Evolutionary conservation across 441 rosid species (phyloP).

Genomic region (Macaranga tanarius): DNA sequence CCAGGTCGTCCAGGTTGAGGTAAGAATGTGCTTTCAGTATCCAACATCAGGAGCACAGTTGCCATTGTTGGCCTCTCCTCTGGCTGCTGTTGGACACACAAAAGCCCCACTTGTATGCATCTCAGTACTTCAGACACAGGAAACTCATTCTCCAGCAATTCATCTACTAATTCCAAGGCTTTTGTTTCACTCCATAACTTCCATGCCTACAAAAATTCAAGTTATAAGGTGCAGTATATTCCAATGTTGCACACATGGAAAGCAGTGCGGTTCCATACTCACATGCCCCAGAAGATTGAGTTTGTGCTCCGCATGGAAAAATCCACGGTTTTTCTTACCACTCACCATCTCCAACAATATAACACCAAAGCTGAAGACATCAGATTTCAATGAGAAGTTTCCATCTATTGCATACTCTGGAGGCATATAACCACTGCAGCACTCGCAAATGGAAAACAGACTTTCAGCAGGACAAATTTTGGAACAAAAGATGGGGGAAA

Average conservation of each 20-base stretch:
- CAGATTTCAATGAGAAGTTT: slow-evolving; percentile 56
- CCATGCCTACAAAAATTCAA: slow-evolving; percentile 40
- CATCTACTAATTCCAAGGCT: slow-evolving; percentile 36
- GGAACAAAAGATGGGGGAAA: not conserved
- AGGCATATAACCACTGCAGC: slow-evolving; percentile 64
- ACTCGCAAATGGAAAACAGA: not conserved
- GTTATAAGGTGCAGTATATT: not conserved
- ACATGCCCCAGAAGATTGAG: slow-evolving; percentile 39
- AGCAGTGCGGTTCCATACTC: slow-evolving; percentile 20
- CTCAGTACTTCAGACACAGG: slow-evolving; percentile 30
- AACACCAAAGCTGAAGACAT: slow-evolving; percentile 69
- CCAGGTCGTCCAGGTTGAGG: slow-evolving; percentile 12
- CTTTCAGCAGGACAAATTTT: not conserved
- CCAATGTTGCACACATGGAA: not conserved
- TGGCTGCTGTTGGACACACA: slow-evolving; percentile 37
- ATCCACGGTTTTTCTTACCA: slow-evolving; percentile 58
- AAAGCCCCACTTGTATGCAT: slow-evolving; percentile 45
- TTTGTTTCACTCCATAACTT: slow-evolving; percentile 39
- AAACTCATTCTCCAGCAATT: slow-evolving; percentile 22
- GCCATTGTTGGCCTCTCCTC: slow-evolving; percentile 22
- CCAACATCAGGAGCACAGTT: slow-evolving; percentile 18
- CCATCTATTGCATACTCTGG: slow-evolving; percentile 81
- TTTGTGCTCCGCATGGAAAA: slow-evolving; percentile 28
- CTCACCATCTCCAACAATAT: slow-evolving; percentile 56
- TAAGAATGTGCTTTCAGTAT: slow-evolving; percentile 10